Evolutionary conservation across 768 basidiomycete genomes (phyloP), one percentile per base, ranked within the genome.

Genomic region (Lentinus tigrinus): DNA sequence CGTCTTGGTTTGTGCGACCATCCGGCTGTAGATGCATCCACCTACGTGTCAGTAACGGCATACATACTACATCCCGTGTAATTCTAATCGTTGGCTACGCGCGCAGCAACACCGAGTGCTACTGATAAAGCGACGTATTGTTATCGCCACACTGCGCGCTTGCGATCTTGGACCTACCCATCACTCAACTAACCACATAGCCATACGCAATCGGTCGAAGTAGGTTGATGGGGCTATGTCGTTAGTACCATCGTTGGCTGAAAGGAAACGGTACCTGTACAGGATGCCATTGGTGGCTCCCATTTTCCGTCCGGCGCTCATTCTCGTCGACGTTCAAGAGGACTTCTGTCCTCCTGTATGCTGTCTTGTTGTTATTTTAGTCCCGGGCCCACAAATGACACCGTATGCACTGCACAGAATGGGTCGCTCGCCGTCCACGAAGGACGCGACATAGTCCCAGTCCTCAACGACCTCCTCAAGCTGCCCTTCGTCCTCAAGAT

Each of bases 251-350:
- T 4, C 4, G 16, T 26, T 26, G 13, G 14, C 46, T 47, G 46
- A 16, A 1, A 11, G 6, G 9, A 40, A 17, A 6, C 6, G 6
- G 24, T 19, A 43, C 3, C 42, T 9, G 14, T 5, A 3, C 43
- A 39, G 27, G 28, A 56, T 47, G 40, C 40, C 16, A 26, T 23
- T 46, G 24, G 27, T 28, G 14, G 44, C 56, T 19, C 23, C 43
- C 27, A 42, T 56, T 2, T 71, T 76, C 60, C 69, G 66, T 1
- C 79, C 80, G 31, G 90, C 86, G 0, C 77, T 93, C 21, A 66
- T 92, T 51, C 79, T 93, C 54, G 75, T 93, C 37, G 92, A 94
- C 67, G 80, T 91, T 70, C 93, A 95, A 69, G 81, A 90, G 67
- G 93, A 95, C 70, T 95, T 95, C 65, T 81, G 93, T 26, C 69